These are phyloP conservation scores for Fusarium xylarioides DNA, from an alignment of 2,329 filamentous ascomycete species.

Conservation along the genomic window DNA sequence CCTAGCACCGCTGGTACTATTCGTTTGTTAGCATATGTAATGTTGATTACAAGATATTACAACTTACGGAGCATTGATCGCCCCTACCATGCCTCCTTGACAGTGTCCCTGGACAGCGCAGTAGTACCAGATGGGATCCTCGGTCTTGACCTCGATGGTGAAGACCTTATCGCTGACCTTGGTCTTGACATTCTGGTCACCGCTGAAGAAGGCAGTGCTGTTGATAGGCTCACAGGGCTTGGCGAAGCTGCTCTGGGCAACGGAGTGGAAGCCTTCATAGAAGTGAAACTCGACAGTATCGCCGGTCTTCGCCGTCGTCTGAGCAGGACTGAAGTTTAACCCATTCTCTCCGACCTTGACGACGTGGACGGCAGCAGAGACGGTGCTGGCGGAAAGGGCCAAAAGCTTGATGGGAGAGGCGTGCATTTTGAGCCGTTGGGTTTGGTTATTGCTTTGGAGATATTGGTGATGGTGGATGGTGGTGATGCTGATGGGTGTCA, in stretches of 20 bases:
- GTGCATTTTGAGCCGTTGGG: slow-evolving; percentile 11
- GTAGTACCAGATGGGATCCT: slow-evolving; percentile 71
- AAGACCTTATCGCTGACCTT: slow-evolving; percentile 33
- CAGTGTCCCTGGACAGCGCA: slow-evolving; percentile 69
- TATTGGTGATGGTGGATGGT: neutral
- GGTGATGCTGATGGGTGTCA: neutral
- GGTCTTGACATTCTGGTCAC: slow-evolving; percentile 18
- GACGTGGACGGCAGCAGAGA: slow-evolving; percentile 31
- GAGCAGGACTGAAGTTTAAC: slow-evolving; percentile 61
- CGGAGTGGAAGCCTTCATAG: slow-evolving; percentile 64
- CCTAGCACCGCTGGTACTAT: slow-evolving; percentile 27
- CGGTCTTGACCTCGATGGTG: slow-evolving; percentile 45
- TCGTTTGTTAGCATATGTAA: neutral
- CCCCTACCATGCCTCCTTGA: slow-evolving; percentile 67
- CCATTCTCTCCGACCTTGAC: slow-evolving; percentile 40
- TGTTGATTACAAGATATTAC: neutral
- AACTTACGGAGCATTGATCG: slow-evolving; percentile 46
- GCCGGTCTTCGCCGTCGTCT: slow-evolving; percentile 60
- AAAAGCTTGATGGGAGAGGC: slow-evolving; percentile 19
- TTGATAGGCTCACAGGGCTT: slow-evolving; percentile 67
- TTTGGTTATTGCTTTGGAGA: too few species aligned
- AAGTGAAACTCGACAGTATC: slow-evolving; percentile 58
- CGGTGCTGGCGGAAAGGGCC: slow-evolving; percentile 11
- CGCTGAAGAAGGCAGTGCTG: slow-evolving; percentile 56
- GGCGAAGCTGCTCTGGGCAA: slow-evolving; percentile 68